Percentiles rank a stretch among this genome's conserved stretches.
These are phyloP conservation scores for Delonix regia DNA, from an alignment of 306 rosid species.

Conservation along the genomic window DNA sequence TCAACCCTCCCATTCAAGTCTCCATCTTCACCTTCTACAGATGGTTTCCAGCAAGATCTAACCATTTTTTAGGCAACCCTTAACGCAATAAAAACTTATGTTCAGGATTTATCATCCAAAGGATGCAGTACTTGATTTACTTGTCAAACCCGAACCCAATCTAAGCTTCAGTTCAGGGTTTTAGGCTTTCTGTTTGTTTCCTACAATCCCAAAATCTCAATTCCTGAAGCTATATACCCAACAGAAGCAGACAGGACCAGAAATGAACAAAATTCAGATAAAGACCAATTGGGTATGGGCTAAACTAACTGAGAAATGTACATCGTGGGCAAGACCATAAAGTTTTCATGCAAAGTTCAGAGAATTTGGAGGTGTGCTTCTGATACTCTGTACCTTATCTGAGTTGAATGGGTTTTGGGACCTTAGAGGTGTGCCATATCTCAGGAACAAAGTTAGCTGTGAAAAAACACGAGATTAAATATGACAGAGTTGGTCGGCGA, in stretches of 20 bases:
- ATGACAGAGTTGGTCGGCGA: constrained; percentile 77
- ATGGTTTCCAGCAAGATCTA: constrained; percentile 78
- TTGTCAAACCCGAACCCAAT: constrained; percentile 30
- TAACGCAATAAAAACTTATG: not conserved
- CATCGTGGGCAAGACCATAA: constrained; percentile 59
- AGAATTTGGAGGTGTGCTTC: constrained; percentile 69
- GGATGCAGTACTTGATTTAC: constrained; percentile 32
- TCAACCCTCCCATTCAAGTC: constrained; percentile 67
- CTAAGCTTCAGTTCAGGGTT: constrained; percentile 20
- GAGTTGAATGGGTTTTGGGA: constrained; percentile 50
- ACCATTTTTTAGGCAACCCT: constrained; percentile 56
- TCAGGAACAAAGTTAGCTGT: constrained; percentile 78
- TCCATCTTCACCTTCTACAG: constrained; percentile 60
- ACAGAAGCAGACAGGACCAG: constrained; percentile 57
- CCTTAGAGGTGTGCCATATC: constrained; percentile 55
- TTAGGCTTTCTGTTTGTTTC: constrained; percentile 31
- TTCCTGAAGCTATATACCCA: constrained; percentile 40
- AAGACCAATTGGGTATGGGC: constrained; percentile 81
- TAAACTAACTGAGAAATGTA: constrained; percentile 56
- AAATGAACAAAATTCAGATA: constrained; percentile 58
- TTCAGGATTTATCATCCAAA: constrained; percentile 43
- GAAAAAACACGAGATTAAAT: constrained; percentile 56
- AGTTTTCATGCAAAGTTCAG: constrained; percentile 64
- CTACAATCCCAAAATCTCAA: constrained; percentile 35
- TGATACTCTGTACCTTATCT: constrained; percentile 73